These are phyloP conservation scores for Hypericum perforatum DNA, from an alignment of 345 rosid species.

Conservation along the genomic window DNA sequence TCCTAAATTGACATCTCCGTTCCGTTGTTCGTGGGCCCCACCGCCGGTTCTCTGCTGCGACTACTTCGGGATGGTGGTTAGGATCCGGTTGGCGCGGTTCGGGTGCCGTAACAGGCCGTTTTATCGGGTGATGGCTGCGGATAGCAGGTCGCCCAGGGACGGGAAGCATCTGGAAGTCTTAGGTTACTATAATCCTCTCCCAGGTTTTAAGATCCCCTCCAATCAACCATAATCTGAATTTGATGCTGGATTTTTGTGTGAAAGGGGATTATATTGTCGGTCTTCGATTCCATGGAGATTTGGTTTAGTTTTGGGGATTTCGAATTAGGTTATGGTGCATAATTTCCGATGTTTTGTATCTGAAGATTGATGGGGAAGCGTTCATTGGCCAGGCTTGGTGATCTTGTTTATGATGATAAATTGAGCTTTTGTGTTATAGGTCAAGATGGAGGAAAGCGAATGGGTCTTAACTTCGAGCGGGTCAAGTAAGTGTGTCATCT, in stretches of 20 bases:
- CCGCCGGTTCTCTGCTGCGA: no score
- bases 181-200: slow-evolving; percentile 73
- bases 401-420: no score
- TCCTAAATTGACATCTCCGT: no score
- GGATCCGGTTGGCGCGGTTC: slow-evolving; percentile 58
- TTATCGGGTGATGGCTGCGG: slow-evolving; percentile 67
- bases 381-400: no score
- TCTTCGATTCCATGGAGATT: no score
- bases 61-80: slow-evolving; percentile 52
- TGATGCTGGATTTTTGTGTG: no score
- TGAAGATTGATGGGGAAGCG: no score
- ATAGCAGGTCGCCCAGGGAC: slow-evolving; percentile 76
- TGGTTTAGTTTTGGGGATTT: no score
- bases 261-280: no score
- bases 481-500: slow-evolving; percentile 50
- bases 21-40: no score
- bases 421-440: slow-evolving; percentile 29
- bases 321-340: no score
- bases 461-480: slow-evolving; percentile 87
- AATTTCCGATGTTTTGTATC: no score
- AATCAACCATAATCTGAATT: neutral
- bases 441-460: slow-evolving; percentile 86
- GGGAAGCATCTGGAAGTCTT: slow-evolving; percentile 79
- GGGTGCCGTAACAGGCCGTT: slow-evolving; percentile 73
- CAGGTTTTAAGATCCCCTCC: slow-evolving; percentile 30